Evolutionary conservation across 441 rosid genomes (phyloP).

Genomic region (Erodium moschatum): DNA sequence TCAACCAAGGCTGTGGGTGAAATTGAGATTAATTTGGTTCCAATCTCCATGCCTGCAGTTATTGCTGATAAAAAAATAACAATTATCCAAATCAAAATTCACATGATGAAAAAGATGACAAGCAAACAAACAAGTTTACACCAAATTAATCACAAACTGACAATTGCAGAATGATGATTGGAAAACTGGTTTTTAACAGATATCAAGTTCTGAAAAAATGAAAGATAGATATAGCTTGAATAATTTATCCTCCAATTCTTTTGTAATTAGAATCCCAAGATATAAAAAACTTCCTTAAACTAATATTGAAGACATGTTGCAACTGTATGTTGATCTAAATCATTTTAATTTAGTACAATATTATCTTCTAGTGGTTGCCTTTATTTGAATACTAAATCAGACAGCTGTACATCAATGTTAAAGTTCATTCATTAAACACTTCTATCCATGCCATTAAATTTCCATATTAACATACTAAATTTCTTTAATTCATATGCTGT

Average conservation of each 20-base stretch:
- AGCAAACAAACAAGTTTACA: not conserved
- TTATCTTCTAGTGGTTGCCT: not conserved
- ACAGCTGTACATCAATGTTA: not conserved
- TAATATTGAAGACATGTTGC: not conserved
- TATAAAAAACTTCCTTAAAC: not conserved
- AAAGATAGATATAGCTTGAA: not conserved
- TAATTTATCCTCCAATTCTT: not conserved
- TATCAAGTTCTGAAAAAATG: not conserved
- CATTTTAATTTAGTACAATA: not conserved
- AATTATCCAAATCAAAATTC: not conserved
- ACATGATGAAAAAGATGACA: not conserved
- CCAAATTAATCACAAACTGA: not conserved
- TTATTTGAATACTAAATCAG: not conserved
- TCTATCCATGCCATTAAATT: not conserved
- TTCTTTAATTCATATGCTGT: not conserved
- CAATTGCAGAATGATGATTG: not conserved
- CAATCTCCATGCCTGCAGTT: no score
- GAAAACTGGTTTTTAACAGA: not conserved
- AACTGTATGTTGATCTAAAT: not conserved
- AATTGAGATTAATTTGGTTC: no score
- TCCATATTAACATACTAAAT: not conserved
- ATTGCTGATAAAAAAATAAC: no score
- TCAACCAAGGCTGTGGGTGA: no score
- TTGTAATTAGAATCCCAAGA: constrained; percentile 1
- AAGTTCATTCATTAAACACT: constrained; percentile 6